Percentiles rank a stretch among this genome's conserved stretches.
Conservation (phyloP, 2,329 filamentous ascomycete species). For the Talaromyces sp. region DNA sequence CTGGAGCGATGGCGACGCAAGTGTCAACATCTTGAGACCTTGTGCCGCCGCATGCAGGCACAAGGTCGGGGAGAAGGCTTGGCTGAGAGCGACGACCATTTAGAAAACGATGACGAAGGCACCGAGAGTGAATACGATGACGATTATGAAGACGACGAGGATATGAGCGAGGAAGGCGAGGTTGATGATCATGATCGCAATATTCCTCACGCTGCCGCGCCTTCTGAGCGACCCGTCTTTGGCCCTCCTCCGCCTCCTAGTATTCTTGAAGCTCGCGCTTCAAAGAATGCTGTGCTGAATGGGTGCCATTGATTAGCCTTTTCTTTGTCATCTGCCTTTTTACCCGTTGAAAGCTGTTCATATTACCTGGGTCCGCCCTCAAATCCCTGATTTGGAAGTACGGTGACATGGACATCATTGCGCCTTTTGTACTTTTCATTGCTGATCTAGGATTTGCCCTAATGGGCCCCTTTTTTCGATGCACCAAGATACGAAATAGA, state of each 20-base stretch:
- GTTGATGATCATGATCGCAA: slow-evolving; percentile 37
- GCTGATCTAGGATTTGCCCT: background rate
- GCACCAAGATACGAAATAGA: slow-evolving; percentile 2
- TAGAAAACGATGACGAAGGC: slow-evolving; percentile 56
- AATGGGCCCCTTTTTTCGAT: background rate
- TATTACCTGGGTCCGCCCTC: background rate
- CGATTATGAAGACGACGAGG: slow-evolving; percentile 63
- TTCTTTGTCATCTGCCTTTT: slow-evolving; percentile 4
- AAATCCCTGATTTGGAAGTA: slow-evolving; percentile 5
- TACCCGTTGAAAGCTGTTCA: background rate
- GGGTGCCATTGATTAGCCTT: slow-evolving; percentile 36
- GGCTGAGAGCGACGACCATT: slow-evolving; percentile 52
- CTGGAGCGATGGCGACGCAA: slow-evolving; percentile 80
- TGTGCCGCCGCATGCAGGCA: slow-evolving; percentile 95
- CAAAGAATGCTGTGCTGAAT: slow-evolving; percentile 50
- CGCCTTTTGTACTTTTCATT: background rate
- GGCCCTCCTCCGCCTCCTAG: slow-evolving; percentile 8
- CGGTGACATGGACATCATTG: slow-evolving; percentile 5
- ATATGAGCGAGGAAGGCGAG: slow-evolving; percentile 60
- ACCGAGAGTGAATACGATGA: slow-evolving; percentile 58
- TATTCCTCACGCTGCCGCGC: slow-evolving; percentile 32
- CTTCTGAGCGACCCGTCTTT: slow-evolving; percentile 33
- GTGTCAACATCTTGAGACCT: slow-evolving; percentile 87
- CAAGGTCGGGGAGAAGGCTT: slow-evolving; percentile 79
- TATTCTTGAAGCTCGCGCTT: slow-evolving; percentile 49